phyloP scores from a whole-genome alignment of 1,284 basidiomycete genomes.

The Anthracocystis walkeri region DNA sequence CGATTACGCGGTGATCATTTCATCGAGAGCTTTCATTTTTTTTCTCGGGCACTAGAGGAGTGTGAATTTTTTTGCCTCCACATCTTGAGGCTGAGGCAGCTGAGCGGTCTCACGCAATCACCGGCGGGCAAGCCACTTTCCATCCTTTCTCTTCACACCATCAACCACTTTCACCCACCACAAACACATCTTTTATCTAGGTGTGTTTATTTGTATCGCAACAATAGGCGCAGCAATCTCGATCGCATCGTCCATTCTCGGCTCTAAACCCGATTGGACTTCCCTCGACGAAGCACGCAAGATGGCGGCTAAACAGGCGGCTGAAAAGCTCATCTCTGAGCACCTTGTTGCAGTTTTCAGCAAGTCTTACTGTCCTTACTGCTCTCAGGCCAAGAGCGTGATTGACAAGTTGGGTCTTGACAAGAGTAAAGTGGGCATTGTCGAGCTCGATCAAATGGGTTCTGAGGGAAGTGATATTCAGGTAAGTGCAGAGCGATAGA shows the following conservation, averaged over 20 bases:
- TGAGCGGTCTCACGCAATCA: not conserved
- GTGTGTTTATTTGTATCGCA: not conserved
- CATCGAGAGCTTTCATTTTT: not conserved
- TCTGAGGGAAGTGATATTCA: constrained; percentile 65
- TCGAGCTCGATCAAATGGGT: constrained; percentile 70
- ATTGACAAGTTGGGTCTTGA: constrained; percentile 65
- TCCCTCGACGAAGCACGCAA: constrained; percentile 18
- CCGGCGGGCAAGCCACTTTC: not conserved
- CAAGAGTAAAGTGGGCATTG: constrained; percentile 62
- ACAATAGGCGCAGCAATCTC: constrained; percentile 48
- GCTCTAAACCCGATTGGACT: constrained; percentile 10
- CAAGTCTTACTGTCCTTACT: constrained; percentile 70
- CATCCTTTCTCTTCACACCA: not conserved
- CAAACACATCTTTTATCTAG: constrained; percentile 2
- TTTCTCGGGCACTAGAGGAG: constrained; percentile 9
- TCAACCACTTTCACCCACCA: not conserved
- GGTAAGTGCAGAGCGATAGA: constrained; percentile 28
- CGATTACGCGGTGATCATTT: not conserved
- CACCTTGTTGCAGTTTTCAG: constrained; percentile 70
- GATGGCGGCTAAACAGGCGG: constrained; percentile 68
- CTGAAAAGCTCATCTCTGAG: constrained; percentile 67
- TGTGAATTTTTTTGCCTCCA: not conserved
- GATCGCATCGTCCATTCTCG: constrained; percentile 8
- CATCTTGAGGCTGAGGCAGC: constrained; percentile 1
- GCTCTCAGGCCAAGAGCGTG: constrained; percentile 67